A percentile compares a stretch with the other conserved stretches of the same genome.
Conservation (phyloP, 441 rosid genomes). For the Melastoma candidum region DNA sequence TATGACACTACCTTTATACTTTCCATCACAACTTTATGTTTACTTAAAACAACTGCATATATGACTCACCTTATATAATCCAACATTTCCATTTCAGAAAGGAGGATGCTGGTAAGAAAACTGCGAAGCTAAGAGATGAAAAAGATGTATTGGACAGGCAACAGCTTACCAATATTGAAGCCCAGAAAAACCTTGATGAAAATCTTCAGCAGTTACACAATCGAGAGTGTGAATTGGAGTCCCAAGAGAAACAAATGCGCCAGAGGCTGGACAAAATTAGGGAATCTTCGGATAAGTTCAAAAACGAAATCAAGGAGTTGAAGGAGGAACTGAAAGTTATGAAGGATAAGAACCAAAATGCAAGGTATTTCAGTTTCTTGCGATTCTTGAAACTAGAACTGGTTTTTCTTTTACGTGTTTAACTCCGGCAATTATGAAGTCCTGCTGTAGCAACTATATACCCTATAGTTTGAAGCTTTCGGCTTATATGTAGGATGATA, state of each 20-base stretch:
- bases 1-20: too few species aligned
- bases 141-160: constrained; percentile 96
- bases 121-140: constrained; percentile 85
- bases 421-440: too few species aligned
- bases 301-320: constrained; percentile 50
- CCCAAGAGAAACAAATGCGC: constrained; percentile 74
- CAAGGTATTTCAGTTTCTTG: constrained; percentile 43
- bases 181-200: constrained; percentile 87
- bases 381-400: constrained; percentile 3
- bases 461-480: neutral
- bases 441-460: too few species aligned
- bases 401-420: neutral
- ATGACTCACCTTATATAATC: neutral
- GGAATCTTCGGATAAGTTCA: constrained; percentile 52
- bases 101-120: constrained; percentile 94
- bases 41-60: neutral
- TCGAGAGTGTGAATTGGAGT: constrained; percentile 63
- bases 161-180: constrained; percentile 88
- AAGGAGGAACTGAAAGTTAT: constrained; percentile 57
- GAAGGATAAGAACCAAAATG: constrained; percentile 69
- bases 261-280: constrained; percentile 52
- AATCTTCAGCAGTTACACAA: constrained; percentile 81
- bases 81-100: constrained; percentile 45
- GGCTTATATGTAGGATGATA: neutral
- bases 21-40: too few species aligned